phyloP scores from a whole-genome alignment of 805 yeast genomes.

The Ogataea thermomethanolica region DNA sequence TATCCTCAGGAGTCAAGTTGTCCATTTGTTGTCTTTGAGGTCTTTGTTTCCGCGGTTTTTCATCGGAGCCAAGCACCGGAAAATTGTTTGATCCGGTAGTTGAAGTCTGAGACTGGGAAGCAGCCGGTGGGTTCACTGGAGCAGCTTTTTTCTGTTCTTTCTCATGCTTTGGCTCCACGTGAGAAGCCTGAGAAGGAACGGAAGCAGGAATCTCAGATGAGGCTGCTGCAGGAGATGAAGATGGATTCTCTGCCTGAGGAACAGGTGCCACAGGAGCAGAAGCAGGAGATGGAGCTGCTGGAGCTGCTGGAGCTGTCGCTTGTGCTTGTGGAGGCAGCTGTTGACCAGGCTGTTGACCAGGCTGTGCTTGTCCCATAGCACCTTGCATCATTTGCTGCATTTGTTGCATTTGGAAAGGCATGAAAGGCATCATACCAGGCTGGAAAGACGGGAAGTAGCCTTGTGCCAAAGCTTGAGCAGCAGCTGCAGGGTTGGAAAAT shows the following conservation, averaged over 20 bases:
- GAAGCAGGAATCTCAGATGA: not conserved
- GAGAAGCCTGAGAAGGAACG: too few species aligned
- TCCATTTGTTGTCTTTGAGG: constrained; percentile 33
- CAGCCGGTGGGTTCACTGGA: too few species aligned
- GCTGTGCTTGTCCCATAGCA: constrained; percentile 19
- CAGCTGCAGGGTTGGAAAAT: constrained; percentile 31
- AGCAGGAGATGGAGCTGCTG: constrained; percentile 13
- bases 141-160: too few species aligned
- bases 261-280: constrained; percentile 18
- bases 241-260: constrained; percentile 7
- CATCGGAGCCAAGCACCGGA: constrained; percentile 13
- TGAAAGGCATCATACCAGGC: constrained; percentile 24
- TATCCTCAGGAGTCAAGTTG: constrained; percentile 67
- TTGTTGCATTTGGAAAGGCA: constrained; percentile 18
- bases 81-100: not conserved
- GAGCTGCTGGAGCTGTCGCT: constrained; percentile 22
- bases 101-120: too few species aligned
- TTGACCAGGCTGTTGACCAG: constrained; percentile 15
- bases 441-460: constrained; percentile 27
- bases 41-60: constrained; percentile 18
- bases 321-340: constrained; percentile 17
- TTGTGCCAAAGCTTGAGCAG: constrained; percentile 33
- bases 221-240: constrained; percentile 3
- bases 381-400: constrained; percentile 14
- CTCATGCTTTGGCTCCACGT: too few species aligned